These are phyloP conservation scores for Pyrenophora seminiperda DNA, from an alignment of 2,329 filamentous ascomycete genomes.

Conservation along the genomic window DNA sequence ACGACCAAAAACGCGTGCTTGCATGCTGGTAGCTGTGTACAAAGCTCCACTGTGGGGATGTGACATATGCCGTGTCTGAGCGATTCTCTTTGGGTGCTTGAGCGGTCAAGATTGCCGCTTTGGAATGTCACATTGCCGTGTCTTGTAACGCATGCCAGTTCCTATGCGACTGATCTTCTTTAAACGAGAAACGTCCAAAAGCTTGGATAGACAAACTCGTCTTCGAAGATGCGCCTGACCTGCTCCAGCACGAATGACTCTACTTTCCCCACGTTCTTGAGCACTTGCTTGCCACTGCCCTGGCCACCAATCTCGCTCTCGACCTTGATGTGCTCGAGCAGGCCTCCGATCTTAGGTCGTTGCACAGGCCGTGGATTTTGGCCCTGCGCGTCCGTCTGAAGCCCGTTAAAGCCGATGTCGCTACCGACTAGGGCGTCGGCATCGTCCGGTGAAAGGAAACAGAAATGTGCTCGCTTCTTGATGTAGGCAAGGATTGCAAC, in stretches of 20 bases:
- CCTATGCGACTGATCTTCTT: neutral
- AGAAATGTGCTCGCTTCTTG: constrained; percentile 86
- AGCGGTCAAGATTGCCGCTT: constrained; percentile 4
- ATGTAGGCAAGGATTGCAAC: constrained; percentile 93
- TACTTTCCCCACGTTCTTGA: constrained; percentile 99
- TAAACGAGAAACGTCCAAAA: constrained; percentile 96
- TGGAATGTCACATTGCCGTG: constrained; percentile 7
- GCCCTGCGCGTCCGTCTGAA: constrained; percentile 31
- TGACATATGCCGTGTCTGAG: constrained; percentile 21
- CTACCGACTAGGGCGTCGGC: constrained; percentile 68
- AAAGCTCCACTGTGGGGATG: constrained; percentile 21
- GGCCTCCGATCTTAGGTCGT: constrained; percentile 66
- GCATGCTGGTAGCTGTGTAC: constrained; percentile 39
- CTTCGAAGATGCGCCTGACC: constrained; percentile 95
- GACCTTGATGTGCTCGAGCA: constrained; percentile 90
- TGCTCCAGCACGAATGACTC: constrained; percentile 97
- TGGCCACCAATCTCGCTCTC: constrained; percentile 97
- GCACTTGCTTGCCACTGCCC: constrained; percentile 87
- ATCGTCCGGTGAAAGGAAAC: constrained; percentile 91
- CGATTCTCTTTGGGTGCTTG: constrained; percentile 5
- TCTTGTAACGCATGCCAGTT: neutral
- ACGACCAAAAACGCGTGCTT: constrained; percentile 35
- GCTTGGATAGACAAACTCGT: constrained; percentile 97
- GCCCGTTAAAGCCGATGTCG: constrained; percentile 45
- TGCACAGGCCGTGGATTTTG: constrained; percentile 34